A percentile compares a stretch with the other conserved stretches of the same genome.
phyloP scores from a whole-genome alignment of 1,284 basidiomycete species.

The Microbotryomycetes sp. region DNA sequence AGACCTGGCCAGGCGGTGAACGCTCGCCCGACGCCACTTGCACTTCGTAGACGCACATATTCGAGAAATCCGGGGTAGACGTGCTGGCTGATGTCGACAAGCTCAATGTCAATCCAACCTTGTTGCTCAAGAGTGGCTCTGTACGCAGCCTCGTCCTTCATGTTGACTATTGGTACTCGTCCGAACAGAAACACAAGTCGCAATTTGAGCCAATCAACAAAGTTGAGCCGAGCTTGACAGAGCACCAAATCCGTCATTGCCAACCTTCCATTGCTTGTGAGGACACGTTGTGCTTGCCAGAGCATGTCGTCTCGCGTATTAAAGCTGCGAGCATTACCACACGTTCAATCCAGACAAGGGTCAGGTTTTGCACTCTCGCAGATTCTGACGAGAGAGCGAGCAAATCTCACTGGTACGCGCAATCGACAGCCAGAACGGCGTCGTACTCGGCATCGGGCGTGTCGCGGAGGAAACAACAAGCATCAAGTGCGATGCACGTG shows the following conservation, averaged over 20 bases:
- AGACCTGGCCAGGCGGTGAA: background rate
- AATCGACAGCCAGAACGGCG: background rate
- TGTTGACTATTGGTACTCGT: background rate
- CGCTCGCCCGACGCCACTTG: background rate
- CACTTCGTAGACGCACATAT: background rate
- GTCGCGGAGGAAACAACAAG: background rate
- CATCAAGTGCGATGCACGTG: background rate
- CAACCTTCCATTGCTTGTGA: background rate
- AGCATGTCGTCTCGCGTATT: background rate
- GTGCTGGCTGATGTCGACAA: background rate
- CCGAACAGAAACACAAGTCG: background rate
- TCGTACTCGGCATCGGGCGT: background rate
- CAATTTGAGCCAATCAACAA: background rate
- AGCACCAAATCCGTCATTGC: background rate
- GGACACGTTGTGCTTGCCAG: background rate
- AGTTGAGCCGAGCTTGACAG: background rate
- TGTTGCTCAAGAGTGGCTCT: background rate
- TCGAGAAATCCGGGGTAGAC: conserved; percentile 1
- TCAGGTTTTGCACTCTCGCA: background rate
- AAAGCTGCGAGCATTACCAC: background rate
- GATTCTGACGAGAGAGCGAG: background rate
- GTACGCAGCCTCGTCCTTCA: background rate
- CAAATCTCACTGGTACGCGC: conserved; percentile 3
- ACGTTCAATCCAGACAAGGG: background rate
- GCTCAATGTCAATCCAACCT: background rate